Base-by-base conservation (phyloP, 2,329 filamentous ascomycete species). In the Aspergillus latus region DNA sequence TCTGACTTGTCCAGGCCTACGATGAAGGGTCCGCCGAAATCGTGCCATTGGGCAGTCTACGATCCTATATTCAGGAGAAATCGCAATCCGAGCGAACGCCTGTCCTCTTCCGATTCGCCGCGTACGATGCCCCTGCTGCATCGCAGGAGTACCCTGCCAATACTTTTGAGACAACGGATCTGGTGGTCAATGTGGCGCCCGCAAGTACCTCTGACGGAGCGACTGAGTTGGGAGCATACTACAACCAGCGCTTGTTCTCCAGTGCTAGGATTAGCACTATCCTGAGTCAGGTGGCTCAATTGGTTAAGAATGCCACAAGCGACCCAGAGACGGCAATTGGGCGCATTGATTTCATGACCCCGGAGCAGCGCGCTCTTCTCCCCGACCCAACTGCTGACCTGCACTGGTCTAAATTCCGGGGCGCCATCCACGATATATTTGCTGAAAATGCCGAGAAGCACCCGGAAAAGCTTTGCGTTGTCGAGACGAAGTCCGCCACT, bases 381-480 rank as follows among this genome's bases (percentile, higher is more conserved):
- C 76, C 76, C 8, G 71, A 79, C 57, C 76, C 56, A 5, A 54
- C 56, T 2, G 65, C 66, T n/a, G 71, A 78, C 54, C 65, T 78
- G 28, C 67, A 77, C 50, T 78, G 76, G 76, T 76, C 74, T 36
- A 72, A 72, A 32, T 78, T 77, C 64, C 71, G 74, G 50, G 76
- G 75, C 54, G 61, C 62, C 9, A 77, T 78, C 54, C 75, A 78
- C 54, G 74, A 76, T 50, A 76, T 77, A 9, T 77, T 77, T 48
- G 61, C 69, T 11, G 62, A 65, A 3, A 77, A 77, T 76, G 90
- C 90, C 7, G 73, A 81, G 68, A 81, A 77, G 59, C 80, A 89
- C 66, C 91, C 91, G 1, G 85, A 90, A 40, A 79, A 84, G 66
- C 73, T 82, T 54, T 90, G 87, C 65, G 85, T 90, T 3, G 79